Evolutionary conservation across 805 yeast species (phyloP).

Genomic region (Barnettozyma vustinii): DNA sequence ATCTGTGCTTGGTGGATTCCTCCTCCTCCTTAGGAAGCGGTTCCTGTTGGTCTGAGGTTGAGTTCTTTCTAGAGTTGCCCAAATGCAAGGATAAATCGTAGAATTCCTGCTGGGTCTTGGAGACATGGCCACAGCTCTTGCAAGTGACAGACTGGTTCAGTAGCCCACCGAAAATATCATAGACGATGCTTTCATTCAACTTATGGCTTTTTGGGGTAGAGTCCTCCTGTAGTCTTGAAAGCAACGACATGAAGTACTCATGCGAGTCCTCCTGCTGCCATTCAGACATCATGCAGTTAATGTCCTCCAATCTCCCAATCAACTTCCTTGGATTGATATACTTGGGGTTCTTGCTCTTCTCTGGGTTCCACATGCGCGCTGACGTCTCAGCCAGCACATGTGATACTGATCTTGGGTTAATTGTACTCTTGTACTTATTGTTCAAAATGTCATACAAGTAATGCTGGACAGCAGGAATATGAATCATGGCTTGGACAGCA

Average conservation of each 20-base stretch:
- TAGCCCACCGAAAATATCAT: slow-evolving; percentile 92
- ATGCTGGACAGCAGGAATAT: slow-evolving; percentile 85
- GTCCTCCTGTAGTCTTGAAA: slow-evolving; percentile 87
- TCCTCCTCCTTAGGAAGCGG: slow-evolving; percentile 10
- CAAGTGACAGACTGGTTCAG: slow-evolving; percentile 83
- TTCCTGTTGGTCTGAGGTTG: slow-evolving; percentile 6
- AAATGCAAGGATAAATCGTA: slow-evolving; percentile 86
- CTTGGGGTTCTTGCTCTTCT: slow-evolving; percentile 32
- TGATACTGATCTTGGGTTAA: slow-evolving; percentile 56
- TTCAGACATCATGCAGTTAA: slow-evolving; percentile 93
- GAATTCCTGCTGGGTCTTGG: slow-evolving; percentile 87
- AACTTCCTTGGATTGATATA: slow-evolving; percentile 73
- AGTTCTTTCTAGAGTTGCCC: slow-evolving; percentile 22
- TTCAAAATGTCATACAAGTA: slow-evolving; percentile 63
- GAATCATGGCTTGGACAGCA: slow-evolving; percentile 86
- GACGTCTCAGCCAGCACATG: slow-evolving; percentile 64
- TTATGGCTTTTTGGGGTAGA: slow-evolving; percentile 87
- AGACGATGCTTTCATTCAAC: slow-evolving; percentile 72
- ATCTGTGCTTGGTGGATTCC: slow-evolving; percentile 31
- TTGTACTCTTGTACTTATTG: slow-evolving; percentile 42
- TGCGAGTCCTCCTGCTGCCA: slow-evolving; percentile 99
- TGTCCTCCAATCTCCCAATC: slow-evolving; percentile 67
- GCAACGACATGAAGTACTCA: slow-evolving; percentile 90
- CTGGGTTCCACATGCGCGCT: slow-evolving; percentile 62
- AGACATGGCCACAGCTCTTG: slow-evolving; percentile 71